Percentiles rank a stretch among this genome's conserved stretches.
Evolutionary conservation across 805 yeast species (phyloP).

Genomic region (Barnettozyma salicaria): DNA sequence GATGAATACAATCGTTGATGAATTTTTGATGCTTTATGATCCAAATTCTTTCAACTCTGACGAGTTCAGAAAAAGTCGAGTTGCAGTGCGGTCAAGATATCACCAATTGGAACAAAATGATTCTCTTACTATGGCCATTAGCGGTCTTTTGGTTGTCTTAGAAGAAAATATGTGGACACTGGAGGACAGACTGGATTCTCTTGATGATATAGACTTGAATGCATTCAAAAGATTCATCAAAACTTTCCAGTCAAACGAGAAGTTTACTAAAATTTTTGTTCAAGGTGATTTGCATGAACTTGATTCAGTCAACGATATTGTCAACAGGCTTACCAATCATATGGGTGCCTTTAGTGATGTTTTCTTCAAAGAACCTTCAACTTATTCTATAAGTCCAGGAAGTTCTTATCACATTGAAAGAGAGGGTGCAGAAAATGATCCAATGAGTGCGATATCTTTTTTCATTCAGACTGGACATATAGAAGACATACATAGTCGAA

Average conservation of each 20-base stretch:
- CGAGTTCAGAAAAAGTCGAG: conserved; percentile 41
- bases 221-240: conserved; percentile 29
- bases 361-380: conserved; percentile 29
- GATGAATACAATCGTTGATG: conserved; percentile 29
- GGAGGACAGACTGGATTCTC: conserved; percentile 48
- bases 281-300: conserved; percentile 42
- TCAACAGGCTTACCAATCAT: conserved; percentile 27
- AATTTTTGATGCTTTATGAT: conserved; percentile 24
- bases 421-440: conserved; percentile 38
- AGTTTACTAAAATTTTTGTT: conserved; percentile 37
- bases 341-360: conserved; percentile 6
- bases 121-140: conserved; percentile 43
- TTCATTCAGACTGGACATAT: conserved; percentile 55
- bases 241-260: conserved; percentile 26
- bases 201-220: conserved; percentile 42
- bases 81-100: conserved; percentile 42
- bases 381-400: conserved; percentile 34
- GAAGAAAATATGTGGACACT: conserved; percentile 53
- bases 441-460: conserved; percentile 44
- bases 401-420: conserved; percentile 31
- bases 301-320: conserved; percentile 23
- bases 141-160: conserved; percentile 44
- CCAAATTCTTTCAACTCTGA: conserved; percentile 23
- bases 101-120: conserved; percentile 36
- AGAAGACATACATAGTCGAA: conserved; percentile 27